phyloP scores from a whole-genome alignment of 108 stramenopile species.

The Pseudonitzschia multistriata region DNA sequence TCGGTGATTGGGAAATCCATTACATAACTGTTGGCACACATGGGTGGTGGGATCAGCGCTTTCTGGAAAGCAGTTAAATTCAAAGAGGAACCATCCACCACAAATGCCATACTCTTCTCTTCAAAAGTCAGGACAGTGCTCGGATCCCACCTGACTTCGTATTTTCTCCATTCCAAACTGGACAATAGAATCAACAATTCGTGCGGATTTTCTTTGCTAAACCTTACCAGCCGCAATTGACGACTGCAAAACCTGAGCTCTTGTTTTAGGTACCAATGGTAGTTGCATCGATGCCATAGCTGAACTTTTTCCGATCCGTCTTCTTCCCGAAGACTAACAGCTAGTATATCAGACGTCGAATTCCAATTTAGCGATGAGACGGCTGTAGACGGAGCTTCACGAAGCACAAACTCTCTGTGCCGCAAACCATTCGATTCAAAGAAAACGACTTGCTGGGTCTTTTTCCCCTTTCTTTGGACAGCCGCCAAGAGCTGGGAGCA shows the following conservation, averaged over 20 bases:
- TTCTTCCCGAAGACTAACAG: constrained; percentile 45
- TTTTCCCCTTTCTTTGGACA: constrained; percentile 62
- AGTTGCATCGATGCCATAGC: constrained; percentile 84
- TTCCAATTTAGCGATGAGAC: constrained; percentile 67
- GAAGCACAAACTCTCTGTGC: constrained; percentile 73
- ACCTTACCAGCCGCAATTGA: constrained; percentile 27
- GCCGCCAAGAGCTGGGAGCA: constrained; percentile 77
- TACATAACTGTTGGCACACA: constrained; percentile 56
- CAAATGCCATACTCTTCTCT: constrained; percentile 51
- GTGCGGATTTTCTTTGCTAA: constrained; percentile 65
- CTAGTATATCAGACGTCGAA: constrained; percentile 68
- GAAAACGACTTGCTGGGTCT: constrained; percentile 71
- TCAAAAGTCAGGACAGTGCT: constrained; percentile 43
- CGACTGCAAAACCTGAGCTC: constrained; percentile 51
- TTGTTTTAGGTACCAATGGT: constrained; percentile 90
- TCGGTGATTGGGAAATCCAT: constrained; percentile 50
- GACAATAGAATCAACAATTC: constrained; percentile 31
- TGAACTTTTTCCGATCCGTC: constrained; percentile 61
- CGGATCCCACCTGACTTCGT: constrained; percentile 73
- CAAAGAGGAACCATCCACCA: constrained; percentile 72
- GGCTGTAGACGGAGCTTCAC: constrained; percentile 22
- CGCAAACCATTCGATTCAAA: constrained; percentile 88
- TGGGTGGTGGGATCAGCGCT: constrained; percentile 84
- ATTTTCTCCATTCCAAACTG: constrained; percentile 42
- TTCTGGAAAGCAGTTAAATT: constrained; percentile 75